Conservation (phyloP, 2,329 filamentous ascomycete species). For the Penicillium rolfsii region DNA sequence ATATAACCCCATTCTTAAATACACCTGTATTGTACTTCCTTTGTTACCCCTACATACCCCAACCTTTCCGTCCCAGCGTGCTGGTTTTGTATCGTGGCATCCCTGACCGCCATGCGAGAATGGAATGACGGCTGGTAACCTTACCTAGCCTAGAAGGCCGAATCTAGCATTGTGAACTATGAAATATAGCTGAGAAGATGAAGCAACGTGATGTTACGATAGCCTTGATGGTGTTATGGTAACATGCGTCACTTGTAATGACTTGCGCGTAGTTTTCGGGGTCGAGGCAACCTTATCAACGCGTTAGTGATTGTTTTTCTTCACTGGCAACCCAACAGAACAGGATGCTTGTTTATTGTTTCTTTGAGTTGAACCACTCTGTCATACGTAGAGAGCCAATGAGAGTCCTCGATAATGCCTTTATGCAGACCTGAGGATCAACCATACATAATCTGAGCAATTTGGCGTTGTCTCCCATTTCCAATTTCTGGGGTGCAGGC, state of each 20-base stretch:
- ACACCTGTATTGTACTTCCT: not conserved
- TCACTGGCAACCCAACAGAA: not conserved
- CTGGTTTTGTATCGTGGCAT: constrained; percentile 18
- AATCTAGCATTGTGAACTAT: not conserved
- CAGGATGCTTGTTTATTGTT: not conserved
- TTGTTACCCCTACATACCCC: not conserved
- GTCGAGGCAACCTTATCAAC: not conserved
- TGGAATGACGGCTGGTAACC: not conserved
- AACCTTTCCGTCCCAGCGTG: not conserved
- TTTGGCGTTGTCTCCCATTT: not conserved
- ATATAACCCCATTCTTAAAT: not conserved
- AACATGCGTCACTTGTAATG: not conserved
- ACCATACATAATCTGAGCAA: not conserved
- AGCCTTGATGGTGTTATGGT: constrained; percentile 5
- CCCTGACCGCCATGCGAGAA: constrained; percentile 37
- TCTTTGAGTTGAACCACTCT: not conserved
- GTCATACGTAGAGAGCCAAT: not conserved
- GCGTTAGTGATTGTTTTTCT: not conserved
- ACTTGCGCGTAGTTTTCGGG: constrained; percentile 1
- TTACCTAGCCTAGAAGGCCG: not conserved
- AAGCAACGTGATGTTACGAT: not conserved
- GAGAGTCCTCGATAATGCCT: not conserved
- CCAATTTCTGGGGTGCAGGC: constrained; percentile 11
- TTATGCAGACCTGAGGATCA: not conserved
- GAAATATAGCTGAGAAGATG: not conserved